Evolutionary conservation across 768 basidiomycete genomes (phyloP).

Genomic region (Lentinula raphanica): DNA sequence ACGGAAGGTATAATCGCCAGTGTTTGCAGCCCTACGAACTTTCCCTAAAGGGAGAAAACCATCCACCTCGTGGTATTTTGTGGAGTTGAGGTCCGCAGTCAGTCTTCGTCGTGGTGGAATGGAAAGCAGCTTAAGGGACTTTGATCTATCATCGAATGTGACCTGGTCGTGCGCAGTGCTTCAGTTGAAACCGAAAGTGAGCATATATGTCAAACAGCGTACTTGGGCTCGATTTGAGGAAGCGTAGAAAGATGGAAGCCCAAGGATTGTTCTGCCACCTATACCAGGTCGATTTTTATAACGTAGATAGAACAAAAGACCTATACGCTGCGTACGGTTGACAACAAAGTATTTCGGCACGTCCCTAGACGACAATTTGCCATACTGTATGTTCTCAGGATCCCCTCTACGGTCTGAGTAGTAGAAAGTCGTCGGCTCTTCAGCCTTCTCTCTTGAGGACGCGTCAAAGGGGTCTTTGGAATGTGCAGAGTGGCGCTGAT

Average conservation of each 20-base stretch:
- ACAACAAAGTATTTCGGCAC: conserved; percentile 62
- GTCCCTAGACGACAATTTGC: conserved; percentile 55
- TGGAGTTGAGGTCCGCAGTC: conserved; percentile 27
- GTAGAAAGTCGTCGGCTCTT: conserved; percentile 31
- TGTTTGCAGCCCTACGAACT: conserved; percentile 19
- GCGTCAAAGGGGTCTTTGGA: neutral
- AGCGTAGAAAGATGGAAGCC: conserved; percentile 47
- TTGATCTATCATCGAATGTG: conserved; percentile 39
- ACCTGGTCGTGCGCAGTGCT: neutral
- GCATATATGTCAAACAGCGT: neutral
- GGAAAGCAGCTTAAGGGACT: conserved; percentile 47
- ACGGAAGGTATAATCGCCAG: conserved; percentile 41
- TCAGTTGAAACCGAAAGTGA: neutral
- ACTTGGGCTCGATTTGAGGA: conserved; percentile 44
- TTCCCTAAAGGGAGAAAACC: conserved; percentile 52
- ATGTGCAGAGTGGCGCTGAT: conserved; percentile 24
- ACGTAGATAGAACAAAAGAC: neutral
- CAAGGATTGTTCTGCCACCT: conserved; percentile 62
- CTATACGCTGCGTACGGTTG: conserved; percentile 40
- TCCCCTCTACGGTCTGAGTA: conserved; percentile 70
- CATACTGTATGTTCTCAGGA: conserved; percentile 59
- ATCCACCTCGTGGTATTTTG: conserved; percentile 58
- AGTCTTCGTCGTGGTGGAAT: conserved; percentile 48
- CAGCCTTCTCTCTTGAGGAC: neutral
- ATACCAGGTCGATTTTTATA: conserved; percentile 14